Conservation (phyloP, 306 rosid species). For the Glycyrrhiza uralensis region DNA sequence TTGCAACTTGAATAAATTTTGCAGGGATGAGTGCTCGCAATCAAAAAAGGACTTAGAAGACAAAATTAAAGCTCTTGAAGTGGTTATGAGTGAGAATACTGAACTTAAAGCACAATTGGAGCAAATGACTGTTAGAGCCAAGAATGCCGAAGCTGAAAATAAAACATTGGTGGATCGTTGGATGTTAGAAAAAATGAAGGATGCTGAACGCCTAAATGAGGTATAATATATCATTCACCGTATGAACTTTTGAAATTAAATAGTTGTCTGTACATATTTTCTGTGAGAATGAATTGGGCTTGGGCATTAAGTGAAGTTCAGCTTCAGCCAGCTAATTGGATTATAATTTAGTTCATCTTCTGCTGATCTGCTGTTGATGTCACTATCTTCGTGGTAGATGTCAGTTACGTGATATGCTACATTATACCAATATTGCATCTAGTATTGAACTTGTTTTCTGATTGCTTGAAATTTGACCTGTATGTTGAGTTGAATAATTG, state of each 20-base stretch:
- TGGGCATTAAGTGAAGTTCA: not conserved
- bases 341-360: not conserved
- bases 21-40: constrained; percentile 73
- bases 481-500: not conserved
- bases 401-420: not conserved
- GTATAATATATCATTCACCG: constrained; percentile 32
- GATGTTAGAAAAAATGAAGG: constrained; percentile 97
- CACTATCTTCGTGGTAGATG: not conserved
- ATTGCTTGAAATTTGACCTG: constrained; percentile 5
- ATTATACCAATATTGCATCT: not conserved
- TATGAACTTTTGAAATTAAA: not conserved
- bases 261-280: constrained; percentile 5
- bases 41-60: constrained; percentile 62
- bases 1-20: constrained; percentile 12
- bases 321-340: not conserved
- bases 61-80: constrained; percentile 66
- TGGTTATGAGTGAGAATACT: constrained; percentile 67
- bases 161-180: constrained; percentile 85
- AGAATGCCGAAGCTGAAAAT: constrained; percentile 76
- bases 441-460: not conserved
- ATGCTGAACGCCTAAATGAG: constrained; percentile 97
- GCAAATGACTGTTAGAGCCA: constrained; percentile 60
- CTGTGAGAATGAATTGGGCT: not conserved
- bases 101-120: constrained; percentile 71
- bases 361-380: not conserved